Conservation (phyloP, 2,329 filamentous ascomycete species). For the Penicillium sp. region DNA sequence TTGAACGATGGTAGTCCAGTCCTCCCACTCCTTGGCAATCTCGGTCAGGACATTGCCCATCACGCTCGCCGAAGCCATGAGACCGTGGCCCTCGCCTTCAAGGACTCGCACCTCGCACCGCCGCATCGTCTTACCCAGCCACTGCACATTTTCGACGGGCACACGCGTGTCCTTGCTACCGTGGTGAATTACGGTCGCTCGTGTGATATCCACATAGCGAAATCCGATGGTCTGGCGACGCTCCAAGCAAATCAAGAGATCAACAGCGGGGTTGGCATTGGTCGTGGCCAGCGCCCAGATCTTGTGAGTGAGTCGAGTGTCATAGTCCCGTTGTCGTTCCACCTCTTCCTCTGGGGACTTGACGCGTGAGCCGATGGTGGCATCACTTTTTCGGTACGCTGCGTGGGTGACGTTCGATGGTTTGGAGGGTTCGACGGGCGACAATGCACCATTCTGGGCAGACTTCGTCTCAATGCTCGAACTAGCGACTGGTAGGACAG, state of each 20-base stretch:
- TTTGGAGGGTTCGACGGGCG: constrained; percentile 20
- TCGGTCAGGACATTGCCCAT: constrained; percentile 96
- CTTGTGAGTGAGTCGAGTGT: constrained; percentile 81
- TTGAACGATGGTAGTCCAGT: constrained; percentile 68
- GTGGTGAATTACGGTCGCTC: constrained; percentile 90
- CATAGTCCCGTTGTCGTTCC: constrained; percentile 60
- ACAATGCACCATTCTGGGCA: constrained; percentile 21
- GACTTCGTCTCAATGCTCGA: constrained; percentile 15
- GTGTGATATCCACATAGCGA: constrained; percentile 92
- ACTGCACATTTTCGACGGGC: constrained; percentile 90
- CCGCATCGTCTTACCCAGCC: constrained; percentile 92
- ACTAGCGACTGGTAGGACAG: constrained; percentile 53
- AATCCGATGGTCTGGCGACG: constrained; percentile 90
- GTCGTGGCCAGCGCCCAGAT: constrained; percentile 94
- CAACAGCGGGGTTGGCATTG: constrained; percentile 89
- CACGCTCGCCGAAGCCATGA: constrained; percentile 91
- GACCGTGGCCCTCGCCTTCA: constrained; percentile 86
- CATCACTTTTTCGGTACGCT: constrained; percentile 22
- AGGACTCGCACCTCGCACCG: constrained; percentile 88
- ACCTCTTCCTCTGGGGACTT: constrained; percentile 32
- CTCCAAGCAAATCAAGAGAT: constrained; percentile 89
- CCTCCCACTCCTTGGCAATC: constrained; percentile 91
- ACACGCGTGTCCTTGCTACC: constrained; percentile 88
- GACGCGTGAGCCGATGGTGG: constrained; percentile 23
- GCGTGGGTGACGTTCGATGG: constrained; percentile 18